Percentiles rank a stretch among this genome's conserved stretches.
Conservation (phyloP, 2,329 filamentous ascomycete species). For the Ampelomyces quisqualis region DNA sequence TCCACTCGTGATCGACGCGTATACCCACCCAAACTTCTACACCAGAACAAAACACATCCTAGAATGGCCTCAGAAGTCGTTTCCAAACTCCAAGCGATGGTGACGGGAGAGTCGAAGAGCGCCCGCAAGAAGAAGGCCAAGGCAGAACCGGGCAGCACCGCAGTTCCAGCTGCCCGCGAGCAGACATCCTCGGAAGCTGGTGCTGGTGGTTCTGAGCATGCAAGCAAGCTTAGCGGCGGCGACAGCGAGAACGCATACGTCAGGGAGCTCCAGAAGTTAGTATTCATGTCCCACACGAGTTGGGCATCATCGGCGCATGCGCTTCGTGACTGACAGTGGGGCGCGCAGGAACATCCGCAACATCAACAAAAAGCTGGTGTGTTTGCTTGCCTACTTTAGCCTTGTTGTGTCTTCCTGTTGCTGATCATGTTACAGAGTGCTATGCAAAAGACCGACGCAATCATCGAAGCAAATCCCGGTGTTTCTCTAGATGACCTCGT, state of each 20-base stretch:
- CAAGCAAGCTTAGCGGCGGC: constrained; percentile 52
- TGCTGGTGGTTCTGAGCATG: constrained; percentile 33
- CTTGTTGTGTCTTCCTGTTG: constrained; percentile 6
- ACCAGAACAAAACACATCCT: constrained; percentile 10
- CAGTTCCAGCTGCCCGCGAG: constrained; percentile 48
- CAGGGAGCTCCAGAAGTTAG: constrained; percentile 87
- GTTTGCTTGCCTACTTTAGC: constrained; percentile 38
- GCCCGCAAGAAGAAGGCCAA: constrained; percentile 56
- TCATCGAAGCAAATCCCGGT: constrained; percentile 68
- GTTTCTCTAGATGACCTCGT: constrained; percentile 75
- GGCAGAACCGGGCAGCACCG: constrained; percentile 41
- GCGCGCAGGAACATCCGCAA: constrained; percentile 77
- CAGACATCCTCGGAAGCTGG: constrained; percentile 35
- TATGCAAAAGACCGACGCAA: constrained; percentile 69
- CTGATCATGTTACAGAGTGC: constrained; percentile 56
- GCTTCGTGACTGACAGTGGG: constrained; percentile 17
- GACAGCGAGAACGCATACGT: constrained; percentile 79
- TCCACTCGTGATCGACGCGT: constrained; percentile 20
- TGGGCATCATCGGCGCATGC: constrained; percentile 1
- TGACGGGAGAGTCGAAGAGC: constrained; percentile 57
- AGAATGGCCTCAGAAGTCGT: constrained; percentile 56
- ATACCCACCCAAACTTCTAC: constrained; percentile 6
- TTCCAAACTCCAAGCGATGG: constrained; percentile 62
- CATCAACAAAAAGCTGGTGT: constrained; percentile 89
- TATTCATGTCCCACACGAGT: constrained; percentile 10